A percentile compares a stretch with the other conserved stretches of the same genome.
phyloP scores from a whole-genome alignment of 2,329 filamentous ascomycete species.

The Aspergillus quadrilineatus region DNA sequence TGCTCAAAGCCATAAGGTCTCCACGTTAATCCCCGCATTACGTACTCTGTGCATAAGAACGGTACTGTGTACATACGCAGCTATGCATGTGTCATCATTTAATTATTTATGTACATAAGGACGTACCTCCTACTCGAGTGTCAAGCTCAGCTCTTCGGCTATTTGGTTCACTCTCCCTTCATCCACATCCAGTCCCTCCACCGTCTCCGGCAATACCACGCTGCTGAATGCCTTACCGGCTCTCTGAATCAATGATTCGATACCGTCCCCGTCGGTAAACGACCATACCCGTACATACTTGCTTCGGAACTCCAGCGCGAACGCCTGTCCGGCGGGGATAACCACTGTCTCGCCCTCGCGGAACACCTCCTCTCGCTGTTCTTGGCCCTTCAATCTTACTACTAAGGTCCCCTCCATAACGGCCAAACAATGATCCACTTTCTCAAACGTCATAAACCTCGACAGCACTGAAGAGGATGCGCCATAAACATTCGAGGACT shows the following conservation, averaged over 20 bases:
- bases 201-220: conserved; percentile 43
- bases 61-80: neutral
- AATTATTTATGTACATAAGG: neutral
- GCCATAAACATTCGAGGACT: conserved; percentile 42
- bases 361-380: conserved; percentile 31
- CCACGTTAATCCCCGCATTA: neutral
- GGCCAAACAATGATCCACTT: conserved; percentile 55
- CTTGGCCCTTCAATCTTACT: conserved; percentile 39
- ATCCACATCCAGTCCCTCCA: conserved; percentile 26
- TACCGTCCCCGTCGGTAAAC: conserved; percentile 52
- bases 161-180: conserved; percentile 17
- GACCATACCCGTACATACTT: conserved; percentile 50
- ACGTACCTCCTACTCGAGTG: neutral
- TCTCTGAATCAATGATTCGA: conserved; percentile 48
- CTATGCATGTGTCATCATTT: neutral
- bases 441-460: conserved; percentile 44
- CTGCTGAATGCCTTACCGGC: conserved; percentile 37
- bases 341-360: conserved; percentile 52
- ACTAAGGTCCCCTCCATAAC: conserved; percentile 49
- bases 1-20: neutral
- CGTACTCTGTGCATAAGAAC: too few species aligned
- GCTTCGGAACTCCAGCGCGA: conserved; percentile 47
- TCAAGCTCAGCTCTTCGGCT: conserved; percentile 6
- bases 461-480: conserved; percentile 34
- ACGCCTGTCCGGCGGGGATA: conserved; percentile 49